These are phyloP conservation scores for Brassica cretica DNA, from an alignment of 345 rosid species.

Conservation along the genomic window DNA sequence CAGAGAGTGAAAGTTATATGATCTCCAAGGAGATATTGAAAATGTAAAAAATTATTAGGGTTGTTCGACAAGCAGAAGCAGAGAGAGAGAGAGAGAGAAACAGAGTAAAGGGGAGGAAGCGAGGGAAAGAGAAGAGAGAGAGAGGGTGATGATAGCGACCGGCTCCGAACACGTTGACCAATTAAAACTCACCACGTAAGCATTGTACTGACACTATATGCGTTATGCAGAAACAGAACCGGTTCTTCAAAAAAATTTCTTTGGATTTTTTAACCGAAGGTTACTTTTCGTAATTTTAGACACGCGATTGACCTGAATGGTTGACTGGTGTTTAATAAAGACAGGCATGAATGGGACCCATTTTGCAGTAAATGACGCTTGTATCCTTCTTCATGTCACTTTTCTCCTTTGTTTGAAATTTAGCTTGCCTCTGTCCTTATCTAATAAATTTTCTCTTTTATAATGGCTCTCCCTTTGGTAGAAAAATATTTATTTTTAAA, in stretches of 20 bases:
- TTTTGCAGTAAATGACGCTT: background rate
- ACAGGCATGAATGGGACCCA: slow-evolving; percentile 23
- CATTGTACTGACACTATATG: slow-evolving; percentile 17
- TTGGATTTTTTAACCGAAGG: slow-evolving; percentile 23
- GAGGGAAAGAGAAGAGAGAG: slow-evolving; percentile 58
- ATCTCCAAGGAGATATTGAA: slow-evolving; percentile 30
- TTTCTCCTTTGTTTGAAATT: slow-evolving; percentile 16
- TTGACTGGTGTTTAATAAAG: slow-evolving; percentile 46
- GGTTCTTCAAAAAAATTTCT: background rate
- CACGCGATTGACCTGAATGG: slow-evolving; percentile 50
- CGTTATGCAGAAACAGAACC: slow-evolving; percentile 41
- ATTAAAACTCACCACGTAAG: slow-evolving; percentile 46
- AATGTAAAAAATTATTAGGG: slow-evolving; percentile 42
- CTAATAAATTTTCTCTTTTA: slow-evolving; percentile 1
- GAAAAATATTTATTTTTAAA: background rate
- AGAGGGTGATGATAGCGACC: slow-evolving; percentile 51
- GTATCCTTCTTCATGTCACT: slow-evolving; percentile 20
- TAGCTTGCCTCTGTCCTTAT: slow-evolving; percentile 24
- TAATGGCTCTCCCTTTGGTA: slow-evolving; percentile 5
- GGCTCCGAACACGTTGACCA: slow-evolving; percentile 39
- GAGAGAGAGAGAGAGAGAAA: slow-evolving; percentile 40
- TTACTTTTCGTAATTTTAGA: slow-evolving; percentile 27
- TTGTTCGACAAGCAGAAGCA: slow-evolving; percentile 54
- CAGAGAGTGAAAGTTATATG: slow-evolving; percentile 35
- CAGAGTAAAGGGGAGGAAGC: slow-evolving; percentile 29